Base-by-base conservation (phyloP, 129 eudicot genomes). In the Ambrosia trifida region DNA sequence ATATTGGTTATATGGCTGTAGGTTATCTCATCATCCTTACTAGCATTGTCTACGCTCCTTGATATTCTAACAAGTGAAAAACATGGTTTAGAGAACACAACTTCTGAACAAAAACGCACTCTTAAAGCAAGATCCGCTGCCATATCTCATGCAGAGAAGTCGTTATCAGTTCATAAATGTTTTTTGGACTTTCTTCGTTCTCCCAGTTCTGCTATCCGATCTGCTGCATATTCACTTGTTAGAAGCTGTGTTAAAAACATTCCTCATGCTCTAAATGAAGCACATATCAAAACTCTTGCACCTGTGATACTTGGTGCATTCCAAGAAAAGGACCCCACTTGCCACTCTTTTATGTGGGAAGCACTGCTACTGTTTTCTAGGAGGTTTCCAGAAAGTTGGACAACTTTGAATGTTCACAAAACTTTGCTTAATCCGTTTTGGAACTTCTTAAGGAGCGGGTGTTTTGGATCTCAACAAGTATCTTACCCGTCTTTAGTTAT, bases 321-420 rank as follows among this genome's bases (percentile, higher is more conserved):
- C 74, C 94, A 90, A 82, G 99, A 94, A 69, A 85, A 80, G 66
- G 85, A 84, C 62, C 91, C 94, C 73, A 72, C 84, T 49, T 94
- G 99, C 68, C 99, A 94, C 84, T 62, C 96, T 63, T 75, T 97
- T 24, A 85, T 94, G 96, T 94, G 99, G 99, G 96, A 94, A 35
- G 83, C 86, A 31, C 64, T 94, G 8, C 68, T 94, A 59, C 78
- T 81, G 41, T 90, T 90, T 56, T 82, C 79, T 13, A 76, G 73
- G 69, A 80, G 70, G 62, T 94, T 84, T 79, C 96, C 99, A 2
- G 76, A 79, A 56, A 82, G 96, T 79, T 94, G 99, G 99, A 77
- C 57, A 14, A 64, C 69, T 50, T 57, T 81, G 76, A 94, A 81
- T 79, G 78, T 86, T 76, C 87, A 87, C 24, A 89, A 85, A 83